Percentiles rank a stretch among this genome's conserved stretches.
These are phyloP conservation scores for Datisca glomerata DNA, from an alignment of 306 rosid genomes.

Conservation along the genomic window DNA sequence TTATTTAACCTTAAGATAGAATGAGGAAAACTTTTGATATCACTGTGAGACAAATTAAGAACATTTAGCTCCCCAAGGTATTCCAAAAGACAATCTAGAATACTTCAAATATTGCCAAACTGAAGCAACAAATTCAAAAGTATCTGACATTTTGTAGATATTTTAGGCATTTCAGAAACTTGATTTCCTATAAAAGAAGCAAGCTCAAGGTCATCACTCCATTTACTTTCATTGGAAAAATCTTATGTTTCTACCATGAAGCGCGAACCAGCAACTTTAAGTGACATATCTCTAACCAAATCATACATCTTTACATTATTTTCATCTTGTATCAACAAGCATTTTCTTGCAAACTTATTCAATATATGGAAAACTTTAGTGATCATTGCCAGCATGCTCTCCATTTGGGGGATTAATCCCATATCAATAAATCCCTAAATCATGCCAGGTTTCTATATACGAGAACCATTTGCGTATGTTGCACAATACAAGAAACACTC, in stretches of 20 bases:
- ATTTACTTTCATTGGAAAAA: constrained; percentile 1
- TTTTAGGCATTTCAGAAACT: not conserved
- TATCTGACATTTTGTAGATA: constrained; percentile 2
- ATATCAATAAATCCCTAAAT: constrained; percentile 12
- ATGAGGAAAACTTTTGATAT: not conserved
- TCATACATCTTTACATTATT: constrained; percentile 12
- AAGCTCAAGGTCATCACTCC: constrained; percentile 6
- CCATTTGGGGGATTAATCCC: constrained; percentile 12
- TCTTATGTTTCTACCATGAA: constrained; percentile 1
- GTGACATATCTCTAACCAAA: constrained; percentile 4
- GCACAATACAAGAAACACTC: constrained; percentile 11
- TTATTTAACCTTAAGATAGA: constrained; percentile 5
- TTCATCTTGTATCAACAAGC: not conserved
- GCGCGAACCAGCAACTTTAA: not conserved
- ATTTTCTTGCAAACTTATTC: not conserved
- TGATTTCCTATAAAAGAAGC: not conserved
- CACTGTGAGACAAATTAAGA: not conserved
- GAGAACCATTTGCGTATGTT: not conserved
- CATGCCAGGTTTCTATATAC: constrained; percentile 8
- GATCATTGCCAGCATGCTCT: constrained; percentile 1
- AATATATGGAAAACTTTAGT: not conserved
- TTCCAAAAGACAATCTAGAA: not conserved
- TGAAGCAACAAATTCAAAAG: constrained; percentile 1
- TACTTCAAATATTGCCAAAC: not conserved
- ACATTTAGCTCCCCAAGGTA: too few relatives aligned